Evolutionary conservation across 768 basidiomycete species (phyloP).

Genomic region (Kwoniella bestiolae): DNA sequence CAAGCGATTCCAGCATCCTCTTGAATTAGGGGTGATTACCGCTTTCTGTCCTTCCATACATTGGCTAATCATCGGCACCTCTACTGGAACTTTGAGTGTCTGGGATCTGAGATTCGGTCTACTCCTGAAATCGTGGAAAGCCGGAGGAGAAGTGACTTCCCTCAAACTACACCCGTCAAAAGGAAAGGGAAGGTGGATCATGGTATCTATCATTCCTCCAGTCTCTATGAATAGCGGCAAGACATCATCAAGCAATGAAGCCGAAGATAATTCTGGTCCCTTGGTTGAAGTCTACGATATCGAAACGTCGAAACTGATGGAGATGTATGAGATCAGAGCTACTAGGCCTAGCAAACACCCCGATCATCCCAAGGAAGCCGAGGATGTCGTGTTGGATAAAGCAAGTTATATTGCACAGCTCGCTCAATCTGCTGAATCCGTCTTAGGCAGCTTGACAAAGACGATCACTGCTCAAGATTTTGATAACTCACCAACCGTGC

Average conservation of each 20-base stretch:
- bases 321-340: slow-evolving; percentile 68
- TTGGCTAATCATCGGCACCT: slow-evolving; percentile 89
- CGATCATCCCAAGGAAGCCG: not conserved
- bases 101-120: slow-evolving; percentile 97
- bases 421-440: slow-evolving; percentile 5
- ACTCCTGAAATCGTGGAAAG: slow-evolving; percentile 83
- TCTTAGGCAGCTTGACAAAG: slow-evolving; percentile 1
- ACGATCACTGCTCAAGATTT: slow-evolving; percentile 21
- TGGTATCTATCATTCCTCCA: slow-evolving; percentile 72
- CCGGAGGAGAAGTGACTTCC: slow-evolving; percentile 59
- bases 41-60: slow-evolving; percentile 77
- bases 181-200: slow-evolving; percentile 86
- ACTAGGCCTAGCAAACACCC: slow-evolving; percentile 23
- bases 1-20: slow-evolving; percentile 79
- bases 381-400: slow-evolving; percentile 25
- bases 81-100: slow-evolving; percentile 78
- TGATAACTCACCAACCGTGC: not conserved
- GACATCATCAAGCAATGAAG: slow-evolving; percentile 46
- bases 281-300: slow-evolving; percentile 92
- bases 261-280: slow-evolving; percentile 55
- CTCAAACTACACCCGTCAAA: slow-evolving; percentile 81
- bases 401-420: slow-evolving; percentile 28
- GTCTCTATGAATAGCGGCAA: slow-evolving; percentile 2
- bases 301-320: slow-evolving; percentile 76
- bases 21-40: slow-evolving; percentile 83